A percentile compares a stretch with the other conserved stretches of the same genome.
Evolutionary conservation across 2,329 filamentous ascomycete genomes (phyloP).

Genomic region (Penicillium olsonii): DNA sequence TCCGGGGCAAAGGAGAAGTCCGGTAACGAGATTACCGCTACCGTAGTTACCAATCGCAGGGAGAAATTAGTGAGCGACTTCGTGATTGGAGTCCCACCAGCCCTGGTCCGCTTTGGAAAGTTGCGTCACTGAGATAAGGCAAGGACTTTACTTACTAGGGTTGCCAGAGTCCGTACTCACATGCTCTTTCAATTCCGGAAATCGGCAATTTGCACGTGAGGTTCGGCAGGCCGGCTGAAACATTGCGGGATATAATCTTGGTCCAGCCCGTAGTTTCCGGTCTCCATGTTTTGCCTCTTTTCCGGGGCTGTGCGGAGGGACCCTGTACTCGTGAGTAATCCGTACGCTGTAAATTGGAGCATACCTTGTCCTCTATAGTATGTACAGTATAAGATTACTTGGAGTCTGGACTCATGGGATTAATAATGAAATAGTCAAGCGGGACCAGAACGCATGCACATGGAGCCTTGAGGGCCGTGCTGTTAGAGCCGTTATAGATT

Average conservation of each 20-base stretch:
- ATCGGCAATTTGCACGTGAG: conserved; percentile 9
- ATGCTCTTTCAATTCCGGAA: not conserved
- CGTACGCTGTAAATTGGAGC: not conserved
- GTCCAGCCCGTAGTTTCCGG: not conserved
- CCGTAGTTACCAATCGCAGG: not conserved
- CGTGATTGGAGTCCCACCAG: not conserved
- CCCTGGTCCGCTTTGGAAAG: not conserved
- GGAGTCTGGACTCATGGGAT: not conserved
- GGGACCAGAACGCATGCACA: not conserved
- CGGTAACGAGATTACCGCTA: not conserved
- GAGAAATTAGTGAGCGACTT: not conserved
- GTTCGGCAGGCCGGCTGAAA: conserved; percentile 7
- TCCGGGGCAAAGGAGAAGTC: not conserved
- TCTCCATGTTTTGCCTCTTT: not conserved
- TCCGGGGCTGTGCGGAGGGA: not conserved
- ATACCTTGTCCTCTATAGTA: not conserved
- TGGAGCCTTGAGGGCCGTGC: conserved; percentile 5
- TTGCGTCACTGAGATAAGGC: not conserved
- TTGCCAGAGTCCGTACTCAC: not conserved
- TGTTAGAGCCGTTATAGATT: not conserved
- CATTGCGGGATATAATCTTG: conserved; percentile 3
- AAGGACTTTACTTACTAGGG: not conserved
- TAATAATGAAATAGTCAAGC: not conserved
- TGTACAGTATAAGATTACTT: no score
- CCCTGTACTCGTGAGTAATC: no score